A percentile compares a stretch with the other conserved stretches of the same genome.
phyloP scores from a whole-genome alignment of 1,284 basidiomycete genomes.

The Moniliophthora roreri region DNA sequence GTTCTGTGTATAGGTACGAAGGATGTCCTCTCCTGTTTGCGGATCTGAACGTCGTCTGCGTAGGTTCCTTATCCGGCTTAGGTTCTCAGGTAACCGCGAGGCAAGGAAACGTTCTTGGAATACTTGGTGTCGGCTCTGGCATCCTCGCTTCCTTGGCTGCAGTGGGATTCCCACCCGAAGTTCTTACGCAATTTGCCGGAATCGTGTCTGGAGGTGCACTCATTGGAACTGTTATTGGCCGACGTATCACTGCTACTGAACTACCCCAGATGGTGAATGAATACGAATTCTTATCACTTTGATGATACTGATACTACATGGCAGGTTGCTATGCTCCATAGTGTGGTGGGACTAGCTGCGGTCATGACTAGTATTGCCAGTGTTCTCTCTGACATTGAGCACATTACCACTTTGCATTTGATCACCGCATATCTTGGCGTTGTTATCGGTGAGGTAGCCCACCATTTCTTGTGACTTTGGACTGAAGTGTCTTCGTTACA shows the following conservation, averaged over 20 bases:
- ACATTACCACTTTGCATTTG: slow-evolving; percentile 69
- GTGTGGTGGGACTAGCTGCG: slow-evolving; percentile 83
- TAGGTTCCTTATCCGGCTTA: slow-evolving; percentile 73
- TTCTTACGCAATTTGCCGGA: slow-evolving; percentile 75
- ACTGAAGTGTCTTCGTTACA: slow-evolving; percentile 7
- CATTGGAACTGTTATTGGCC: slow-evolving; percentile 69
- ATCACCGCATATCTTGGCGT: slow-evolving; percentile 85
- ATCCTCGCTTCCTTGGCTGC: slow-evolving; percentile 78
- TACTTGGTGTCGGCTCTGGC: slow-evolving; percentile 79
- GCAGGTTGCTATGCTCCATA: slow-evolving; percentile 56
- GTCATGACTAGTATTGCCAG: slow-evolving; percentile 82
- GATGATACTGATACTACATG: background rate
- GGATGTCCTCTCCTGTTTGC: slow-evolving; percentile 4
- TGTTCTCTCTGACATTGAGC: slow-evolving; percentile 66
- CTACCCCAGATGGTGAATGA: slow-evolving; percentile 75
- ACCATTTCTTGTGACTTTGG: background rate
- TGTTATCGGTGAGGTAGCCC: slow-evolving; percentile 58
- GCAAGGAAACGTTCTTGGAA: slow-evolving; percentile 80
- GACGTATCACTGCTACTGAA: slow-evolving; percentile 82
- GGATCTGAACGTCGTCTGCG: slow-evolving; percentile 6
- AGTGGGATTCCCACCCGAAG: slow-evolving; percentile 75
- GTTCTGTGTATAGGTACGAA: slow-evolving; percentile 76
- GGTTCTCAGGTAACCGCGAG: slow-evolving; percentile 77
- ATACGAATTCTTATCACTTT: background rate
- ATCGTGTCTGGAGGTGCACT: slow-evolving; percentile 70